Evolutionary conservation across 805 yeast species (phyloP).

Genomic region (Myxozyma kluyveri): DNA sequence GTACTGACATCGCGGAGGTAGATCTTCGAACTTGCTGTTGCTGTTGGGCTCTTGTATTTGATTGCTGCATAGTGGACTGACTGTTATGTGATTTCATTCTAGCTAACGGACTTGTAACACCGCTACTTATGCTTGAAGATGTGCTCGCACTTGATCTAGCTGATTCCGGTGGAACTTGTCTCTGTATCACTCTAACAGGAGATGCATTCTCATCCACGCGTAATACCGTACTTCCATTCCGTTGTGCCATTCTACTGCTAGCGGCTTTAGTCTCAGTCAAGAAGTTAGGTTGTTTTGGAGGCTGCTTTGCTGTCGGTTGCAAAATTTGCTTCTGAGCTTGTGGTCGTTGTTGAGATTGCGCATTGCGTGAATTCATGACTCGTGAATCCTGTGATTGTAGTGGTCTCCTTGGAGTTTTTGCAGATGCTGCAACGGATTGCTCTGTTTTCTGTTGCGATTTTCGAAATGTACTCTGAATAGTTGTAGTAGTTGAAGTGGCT

Average conservation of each 20-base stretch:
- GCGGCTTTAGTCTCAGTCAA: conserved; percentile 1
- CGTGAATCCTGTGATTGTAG: background rate
- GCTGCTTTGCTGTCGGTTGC: conserved; percentile 3
- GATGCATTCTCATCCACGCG: conserved; percentile 6
- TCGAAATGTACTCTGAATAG: background rate
- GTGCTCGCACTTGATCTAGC: background rate
- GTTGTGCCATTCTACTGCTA: background rate
- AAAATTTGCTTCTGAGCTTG: conserved; percentile 10
- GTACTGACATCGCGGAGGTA: no score
- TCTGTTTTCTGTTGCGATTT: background rate
- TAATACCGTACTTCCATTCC: background rate
- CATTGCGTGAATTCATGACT: conserved; percentile 8
- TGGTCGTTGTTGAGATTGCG: conserved; percentile 8
- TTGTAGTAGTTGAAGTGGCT: background rate
- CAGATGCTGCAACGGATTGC: no score
- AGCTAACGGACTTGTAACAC: conserved; percentile 16
- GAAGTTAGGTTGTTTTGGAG: conserved; percentile 26
- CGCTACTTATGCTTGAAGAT: conserved; percentile 8
- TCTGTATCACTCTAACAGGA: conserved; percentile 1
- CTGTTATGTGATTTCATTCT: background rate
- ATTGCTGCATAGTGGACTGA: background rate
- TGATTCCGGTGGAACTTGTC: conserved; percentile 1
- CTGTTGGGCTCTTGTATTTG: background rate
- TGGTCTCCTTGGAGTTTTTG: background rate
- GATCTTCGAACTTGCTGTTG: no score